Evolutionary conservation across 2,329 filamentous ascomycete genomes (phyloP), one percentile per base, ranked within the genome.

Genomic region (Ophiostoma sp.): DNA sequence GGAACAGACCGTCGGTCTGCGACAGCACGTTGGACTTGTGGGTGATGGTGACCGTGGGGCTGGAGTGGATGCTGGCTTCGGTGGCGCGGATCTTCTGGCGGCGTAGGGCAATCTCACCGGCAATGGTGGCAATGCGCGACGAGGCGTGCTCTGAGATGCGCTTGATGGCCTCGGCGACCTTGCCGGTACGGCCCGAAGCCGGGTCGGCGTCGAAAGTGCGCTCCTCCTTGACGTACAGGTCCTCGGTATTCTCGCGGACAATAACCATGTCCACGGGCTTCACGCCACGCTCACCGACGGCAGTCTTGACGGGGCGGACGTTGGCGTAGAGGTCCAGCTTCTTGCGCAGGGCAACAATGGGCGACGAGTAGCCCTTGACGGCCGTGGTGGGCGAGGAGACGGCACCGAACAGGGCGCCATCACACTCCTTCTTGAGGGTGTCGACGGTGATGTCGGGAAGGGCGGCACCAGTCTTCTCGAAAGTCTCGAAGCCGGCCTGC

Each of bases 11-110:
- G 81, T 99, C 95, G 20, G 95, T 98, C 81, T 98, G 94, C 62
- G 90, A 93, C 36, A 99, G 87, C 31, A 99, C 95, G 82, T 99
- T 99, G 80, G 90, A 94, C 85, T 99, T 99, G 86, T 99, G 95
- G 67, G 95, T 98, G 79, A 99, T 93, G 72, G 95, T 99, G 72
- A 99, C 94, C 76, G 94, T 85, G 36, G 93, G 89, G 64, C 82
- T 78, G 68, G 81, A 80, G 81, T 93, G 90, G 74, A 91, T 89
- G 78, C 85, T 87, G 35, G 82, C 76, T 11, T 81, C 80, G 54
- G 89, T 85, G 33, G 35, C 69, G 73, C 94, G 88, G 76, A 96
- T 89, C 78, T 90, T 89, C 78, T 97, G 92, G 74, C 95, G 86
- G 69, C 93, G 89, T 72, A 96, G 83, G 17, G 95, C 95, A 79